Conservation (phyloP, 352 stramenopile species). For the Plasmopara halstedii region DNA sequence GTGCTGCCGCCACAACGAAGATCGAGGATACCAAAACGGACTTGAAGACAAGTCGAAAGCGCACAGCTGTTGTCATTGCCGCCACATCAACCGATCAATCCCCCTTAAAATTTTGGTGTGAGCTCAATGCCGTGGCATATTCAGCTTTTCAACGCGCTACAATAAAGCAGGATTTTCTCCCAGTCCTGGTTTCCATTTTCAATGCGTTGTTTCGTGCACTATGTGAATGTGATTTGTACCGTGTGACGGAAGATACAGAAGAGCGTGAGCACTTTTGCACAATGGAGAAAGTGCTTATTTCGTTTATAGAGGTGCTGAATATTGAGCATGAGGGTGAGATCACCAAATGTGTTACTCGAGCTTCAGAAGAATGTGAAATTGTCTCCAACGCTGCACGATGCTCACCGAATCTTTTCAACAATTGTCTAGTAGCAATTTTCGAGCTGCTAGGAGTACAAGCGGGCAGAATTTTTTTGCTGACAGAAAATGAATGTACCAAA, state of each 20-base stretch:
- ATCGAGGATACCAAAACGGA: conserved; percentile 66
- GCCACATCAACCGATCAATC: conserved; percentile 67
- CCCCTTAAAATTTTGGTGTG: conserved; percentile 84
- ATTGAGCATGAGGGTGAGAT: conserved; percentile 7
- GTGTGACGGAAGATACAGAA: conserved; percentile 79
- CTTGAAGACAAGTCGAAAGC: conserved; percentile 71
- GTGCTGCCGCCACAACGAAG: conserved; percentile 48
- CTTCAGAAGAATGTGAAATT: conserved; percentile 32
- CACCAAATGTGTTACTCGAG: conserved; percentile 8
- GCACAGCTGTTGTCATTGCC: conserved; percentile 64
- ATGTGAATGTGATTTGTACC: conserved; percentile 69
- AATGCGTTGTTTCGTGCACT: conserved; percentile 59
- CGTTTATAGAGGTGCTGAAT: conserved; percentile 28
- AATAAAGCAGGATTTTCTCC: conserved; percentile 16
- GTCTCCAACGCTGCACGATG: conserved; percentile 58
- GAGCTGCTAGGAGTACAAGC: conserved; percentile 36
- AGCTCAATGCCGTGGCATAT: conserved; percentile 61
- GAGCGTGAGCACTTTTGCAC: conserved; percentile 70
- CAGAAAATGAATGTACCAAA: neutral
- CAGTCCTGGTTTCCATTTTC: conserved; percentile 41
- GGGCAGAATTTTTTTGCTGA: conserved; percentile 2
- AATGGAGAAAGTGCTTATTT: conserved; percentile 68
- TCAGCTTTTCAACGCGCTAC: conserved; percentile 31
- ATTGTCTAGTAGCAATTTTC: conserved; percentile 54
- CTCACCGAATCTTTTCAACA: conserved; percentile 70